phyloP scores from a whole-genome alignment of 169 alveolate species.

The Amoebophrya sp. region DNA sequence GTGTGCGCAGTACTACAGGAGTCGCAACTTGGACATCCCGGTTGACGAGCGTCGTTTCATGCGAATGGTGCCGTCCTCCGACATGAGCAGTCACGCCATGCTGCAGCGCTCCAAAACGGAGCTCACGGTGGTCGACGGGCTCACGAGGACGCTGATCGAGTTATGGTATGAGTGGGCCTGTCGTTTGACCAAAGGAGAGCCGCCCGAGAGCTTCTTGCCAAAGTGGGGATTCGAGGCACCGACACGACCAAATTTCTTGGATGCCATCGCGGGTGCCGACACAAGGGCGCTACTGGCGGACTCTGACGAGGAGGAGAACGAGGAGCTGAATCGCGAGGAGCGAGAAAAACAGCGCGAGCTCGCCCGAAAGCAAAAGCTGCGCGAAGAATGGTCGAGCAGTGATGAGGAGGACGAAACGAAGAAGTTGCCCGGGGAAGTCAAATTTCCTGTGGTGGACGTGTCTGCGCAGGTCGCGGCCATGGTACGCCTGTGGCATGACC shows the following conservation, averaged over 20 bases:
- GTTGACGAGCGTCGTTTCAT: constrained; percentile 44
- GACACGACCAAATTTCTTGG: not conserved
- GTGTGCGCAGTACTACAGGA: constrained; percentile 38
- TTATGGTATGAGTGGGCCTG: constrained; percentile 43
- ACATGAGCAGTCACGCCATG: not conserved
- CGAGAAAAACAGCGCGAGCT: not conserved
- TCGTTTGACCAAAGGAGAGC: constrained; percentile 36
- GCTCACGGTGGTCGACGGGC: not conserved
- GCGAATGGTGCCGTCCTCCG: constrained; percentile 33
- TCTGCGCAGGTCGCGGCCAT: not conserved
- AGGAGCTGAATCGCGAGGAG: not conserved
- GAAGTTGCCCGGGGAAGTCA: not conserved
- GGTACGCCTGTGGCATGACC: not conserved
- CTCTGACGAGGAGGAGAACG: not conserved
- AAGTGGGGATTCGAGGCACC: constrained; percentile 43
- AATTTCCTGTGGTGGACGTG: not conserved
- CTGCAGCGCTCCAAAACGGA: not conserved
- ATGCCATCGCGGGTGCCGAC: not conserved
- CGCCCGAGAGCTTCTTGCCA: constrained; percentile 43
- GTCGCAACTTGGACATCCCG: constrained; percentile 46
- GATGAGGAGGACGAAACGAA: not conserved
- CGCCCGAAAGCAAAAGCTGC: too few species aligned
- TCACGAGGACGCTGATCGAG: not conserved
- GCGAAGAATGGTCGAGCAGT: not conserved
- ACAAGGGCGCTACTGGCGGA: not conserved